Conservation (phyloP, 202 grass and related monocot species). For the Schoenoplectus triqueter region DNA sequence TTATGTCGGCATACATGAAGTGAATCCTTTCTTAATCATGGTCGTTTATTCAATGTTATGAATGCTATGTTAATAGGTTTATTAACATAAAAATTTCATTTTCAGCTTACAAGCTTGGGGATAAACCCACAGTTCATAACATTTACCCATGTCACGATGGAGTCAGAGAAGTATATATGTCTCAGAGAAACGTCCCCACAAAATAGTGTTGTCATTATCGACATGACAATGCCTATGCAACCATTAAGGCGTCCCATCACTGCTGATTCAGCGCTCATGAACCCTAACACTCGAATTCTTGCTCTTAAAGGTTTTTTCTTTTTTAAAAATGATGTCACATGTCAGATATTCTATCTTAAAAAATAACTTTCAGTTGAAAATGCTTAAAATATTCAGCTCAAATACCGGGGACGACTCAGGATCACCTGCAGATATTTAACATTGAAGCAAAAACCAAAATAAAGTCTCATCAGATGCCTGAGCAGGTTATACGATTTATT, state of each 20-base stretch:
- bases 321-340: not conserved
- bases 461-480: conserved; percentile 95
- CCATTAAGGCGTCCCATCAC: conserved; percentile 88
- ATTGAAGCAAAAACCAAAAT: conserved; percentile 92
- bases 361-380: not conserved
- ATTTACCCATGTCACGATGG: conserved; percentile 93
- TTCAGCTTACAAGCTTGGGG: conserved; percentile 82
- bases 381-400: conserved; percentile 64
- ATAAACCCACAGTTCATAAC: conserved; percentile 87
- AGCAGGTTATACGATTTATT: conserved; percentile 57
- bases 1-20: not conserved
- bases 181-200: conserved; percentile 88
- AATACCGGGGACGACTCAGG: conserved; percentile 87
- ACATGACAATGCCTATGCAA: conserved; percentile 90
- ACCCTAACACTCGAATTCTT: conserved; percentile 83
- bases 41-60: conserved; percentile 2
- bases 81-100: conserved; percentile 13
- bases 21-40: not conserved
- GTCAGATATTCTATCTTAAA: not conserved
- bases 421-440: conserved; percentile 96
- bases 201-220: conserved; percentile 90
- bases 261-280: conserved; percentile 94
- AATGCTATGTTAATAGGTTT: not conserved
- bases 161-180: conserved; percentile 89
- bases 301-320: conserved; percentile 72